These are phyloP conservation scores for Ogataea thermomethanolica DNA, from an alignment of 805 yeast species.

Conservation along the genomic window DNA sequence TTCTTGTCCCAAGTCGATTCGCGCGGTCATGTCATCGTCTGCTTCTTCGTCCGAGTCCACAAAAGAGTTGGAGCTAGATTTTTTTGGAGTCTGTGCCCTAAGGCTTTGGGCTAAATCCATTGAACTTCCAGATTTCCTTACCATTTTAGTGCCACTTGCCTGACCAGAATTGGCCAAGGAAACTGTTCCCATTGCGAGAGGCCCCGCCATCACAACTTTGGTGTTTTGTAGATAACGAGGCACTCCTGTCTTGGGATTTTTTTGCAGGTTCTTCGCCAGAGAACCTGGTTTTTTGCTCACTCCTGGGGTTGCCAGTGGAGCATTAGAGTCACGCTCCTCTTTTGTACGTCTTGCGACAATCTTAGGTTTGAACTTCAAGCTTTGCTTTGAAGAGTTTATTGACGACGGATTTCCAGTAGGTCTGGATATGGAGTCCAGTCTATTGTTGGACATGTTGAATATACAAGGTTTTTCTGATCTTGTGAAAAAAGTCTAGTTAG, in stretches of 20 bases:
- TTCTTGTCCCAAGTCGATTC: conserved; percentile 62
- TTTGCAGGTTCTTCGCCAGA: conserved; percentile 37
- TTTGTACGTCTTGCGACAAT: conserved; percentile 79
- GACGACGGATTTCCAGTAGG: conserved; percentile 10
- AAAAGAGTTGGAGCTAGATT: conserved; percentile 8
- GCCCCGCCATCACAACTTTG: conserved; percentile 68
- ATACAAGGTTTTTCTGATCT: background rate
- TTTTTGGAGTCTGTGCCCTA: conserved; percentile 12
- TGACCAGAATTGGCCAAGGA: conserved; percentile 34
- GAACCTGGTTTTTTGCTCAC: conserved; percentile 34
- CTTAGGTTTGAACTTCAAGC: conserved; percentile 80
- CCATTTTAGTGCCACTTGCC: background rate
- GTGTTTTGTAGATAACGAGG: conserved; percentile 43
- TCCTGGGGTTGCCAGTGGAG: conserved; percentile 42
- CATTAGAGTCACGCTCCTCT: conserved; percentile 78
- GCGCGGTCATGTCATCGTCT: conserved; percentile 44
- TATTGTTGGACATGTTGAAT: conserved; percentile 2
- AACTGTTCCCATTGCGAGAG: conserved; percentile 63
- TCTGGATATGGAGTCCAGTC: conserved; percentile 10
- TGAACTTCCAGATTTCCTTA: background rate
- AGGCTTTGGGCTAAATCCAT: conserved; percentile 25
- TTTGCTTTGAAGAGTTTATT: conserved; percentile 39
- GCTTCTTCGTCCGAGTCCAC: conserved; percentile 9
- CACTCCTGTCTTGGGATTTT: conserved; percentile 25
- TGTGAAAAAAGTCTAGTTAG: conserved; percentile 1